These are phyloP conservation scores for Phlyctochytrium arcticum DNA, from an alignment of 192 early-diverging fungal genomes.

Conservation along the genomic window DNA sequence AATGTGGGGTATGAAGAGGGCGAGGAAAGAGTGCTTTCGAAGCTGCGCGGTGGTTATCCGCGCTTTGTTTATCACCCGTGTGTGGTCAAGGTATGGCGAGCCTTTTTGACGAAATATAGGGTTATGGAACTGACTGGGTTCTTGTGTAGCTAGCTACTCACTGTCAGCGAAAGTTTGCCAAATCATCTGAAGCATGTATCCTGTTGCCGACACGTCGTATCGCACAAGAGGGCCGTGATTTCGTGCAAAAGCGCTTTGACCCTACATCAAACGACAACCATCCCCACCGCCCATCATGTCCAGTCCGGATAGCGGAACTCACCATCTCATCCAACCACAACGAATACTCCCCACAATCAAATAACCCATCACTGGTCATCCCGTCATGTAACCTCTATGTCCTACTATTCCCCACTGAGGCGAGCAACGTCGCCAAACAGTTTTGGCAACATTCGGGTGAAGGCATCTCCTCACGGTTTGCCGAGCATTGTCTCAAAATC, in stretches of 20 bases:
- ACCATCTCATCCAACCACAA: slow-evolving; percentile 46
- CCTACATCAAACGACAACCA: too few species aligned
- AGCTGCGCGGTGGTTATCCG: slow-evolving; percentile 84
- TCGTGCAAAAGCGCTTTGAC: slow-evolving; percentile 48
- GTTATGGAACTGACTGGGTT: neutral
- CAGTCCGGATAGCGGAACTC: slow-evolving; percentile 65
- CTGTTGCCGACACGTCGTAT: slow-evolving; percentile 68
- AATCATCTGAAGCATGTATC: slow-evolving; percentile 61
- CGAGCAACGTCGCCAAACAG: slow-evolving; percentile 75
- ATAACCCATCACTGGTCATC: slow-evolving; percentile 33
- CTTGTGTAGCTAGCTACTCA: slow-evolving; percentile 24
- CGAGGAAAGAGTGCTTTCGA: slow-evolving; percentile 60
- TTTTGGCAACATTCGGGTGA: slow-evolving; percentile 97
- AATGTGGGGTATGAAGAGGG: slow-evolving; percentile 93
- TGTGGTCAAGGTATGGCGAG: slow-evolving; percentile 56
- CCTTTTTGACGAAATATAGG: neutral
- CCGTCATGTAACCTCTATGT: slow-evolving; percentile 46
- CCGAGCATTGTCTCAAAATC: slow-evolving; percentile 73
- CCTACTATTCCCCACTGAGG: slow-evolving; percentile 71
- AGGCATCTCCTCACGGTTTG: slow-evolving; percentile 81
- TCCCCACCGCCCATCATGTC: neutral
- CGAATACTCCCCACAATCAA: slow-evolving; percentile 35
- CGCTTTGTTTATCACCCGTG: slow-evolving; percentile 83
- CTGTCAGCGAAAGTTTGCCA: slow-evolving; percentile 45
- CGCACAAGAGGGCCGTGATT: slow-evolving; percentile 65